Evolutionary conservation across 495 filamentous ascomycete species (phyloP).

Genomic region (Daldinia bambusicola): DNA sequence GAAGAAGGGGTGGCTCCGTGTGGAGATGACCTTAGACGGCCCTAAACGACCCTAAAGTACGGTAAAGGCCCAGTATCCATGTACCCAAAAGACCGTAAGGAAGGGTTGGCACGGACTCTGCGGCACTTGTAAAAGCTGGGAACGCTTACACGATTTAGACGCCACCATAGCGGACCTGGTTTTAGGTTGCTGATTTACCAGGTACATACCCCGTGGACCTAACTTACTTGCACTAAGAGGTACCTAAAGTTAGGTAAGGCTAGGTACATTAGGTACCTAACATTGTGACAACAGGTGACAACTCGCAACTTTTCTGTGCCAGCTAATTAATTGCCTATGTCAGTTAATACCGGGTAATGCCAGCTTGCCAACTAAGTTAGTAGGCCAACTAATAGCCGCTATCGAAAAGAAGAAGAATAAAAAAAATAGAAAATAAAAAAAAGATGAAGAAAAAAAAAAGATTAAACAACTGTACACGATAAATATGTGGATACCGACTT

Average conservation of each 20-base stretch:
- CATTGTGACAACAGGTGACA: conserved; percentile 1
- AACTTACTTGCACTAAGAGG: no score
- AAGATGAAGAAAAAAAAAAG: no score
- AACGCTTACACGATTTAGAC: conserved; percentile 8
- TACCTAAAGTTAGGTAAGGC: no score
- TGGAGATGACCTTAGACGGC: not conserved
- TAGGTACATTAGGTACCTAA: not conserved
- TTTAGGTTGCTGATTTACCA: no score
- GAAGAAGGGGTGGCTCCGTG: conserved; percentile 14
- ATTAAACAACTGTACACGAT: not conserved
- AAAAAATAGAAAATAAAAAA: no score
- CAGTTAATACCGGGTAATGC: not conserved
- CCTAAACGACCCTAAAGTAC: not conserved
- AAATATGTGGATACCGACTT: not conserved
- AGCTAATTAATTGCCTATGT: not conserved
- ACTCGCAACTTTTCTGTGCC: not conserved
- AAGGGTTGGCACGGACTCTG: conserved; percentile 12
- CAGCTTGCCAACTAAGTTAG: not conserved
- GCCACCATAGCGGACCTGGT: conserved; percentile 31
- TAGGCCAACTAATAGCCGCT: not conserved
- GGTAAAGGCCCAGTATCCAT: not conserved
- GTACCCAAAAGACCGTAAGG: conserved; percentile 2
- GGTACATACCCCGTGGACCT: no score
- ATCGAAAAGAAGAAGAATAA: no score
- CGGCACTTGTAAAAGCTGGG: conserved; percentile 22